Evolutionary conservation across 164 flowering plant genomes (phyloP), one percentile per base, ranked within the genome.

Genomic region (Taxillus chinensis): DNA sequence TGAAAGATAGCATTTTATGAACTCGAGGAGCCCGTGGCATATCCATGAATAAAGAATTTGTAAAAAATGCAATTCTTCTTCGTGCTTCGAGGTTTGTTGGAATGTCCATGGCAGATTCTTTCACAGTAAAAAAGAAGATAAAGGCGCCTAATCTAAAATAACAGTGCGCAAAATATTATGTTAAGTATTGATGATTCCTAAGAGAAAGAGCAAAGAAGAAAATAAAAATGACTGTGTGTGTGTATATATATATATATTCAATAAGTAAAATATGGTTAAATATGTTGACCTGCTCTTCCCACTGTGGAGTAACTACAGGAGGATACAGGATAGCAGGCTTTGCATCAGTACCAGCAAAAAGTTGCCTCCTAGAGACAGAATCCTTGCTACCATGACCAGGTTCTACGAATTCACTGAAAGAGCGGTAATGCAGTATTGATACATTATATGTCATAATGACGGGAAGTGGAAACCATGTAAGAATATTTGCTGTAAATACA

Each of bases 21-120:
- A 92, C 98, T 57, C 83, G 77, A 53, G 98, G 98, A 71, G 98
- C 89, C 62, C 83, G 85, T 64, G 98, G 98, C 96, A 92, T 92
- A 57, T 87, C 87, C 98, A 92, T 92, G 65, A 92, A 92, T 70
- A 92, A 74, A 15, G 98, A 92, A 68, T 89, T 92, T 64, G 98
- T 60, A 65, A 92, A 92, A 72, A 92, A 92, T 45, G 95, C 68
- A 55, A 92, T 84, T 66, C 96, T 80, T 73, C 98, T 77, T n/a
- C 91, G 88, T 49, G 96, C 98, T 80, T 92, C 98, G 62, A 89
- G 90, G 76, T 92, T 92, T 59, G 84, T 77, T 38, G 98, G 96
- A 41, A 92, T 87, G 59, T 92, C 84, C 16, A 72, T 67, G 43
- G 91, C 98, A 58, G 95, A 86, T 69, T 92, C 98, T 75, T 86